These are phyloP conservation scores for Podospora conica DNA, from an alignment of 495 filamentous ascomycete species.

Conservation along the genomic window DNA sequence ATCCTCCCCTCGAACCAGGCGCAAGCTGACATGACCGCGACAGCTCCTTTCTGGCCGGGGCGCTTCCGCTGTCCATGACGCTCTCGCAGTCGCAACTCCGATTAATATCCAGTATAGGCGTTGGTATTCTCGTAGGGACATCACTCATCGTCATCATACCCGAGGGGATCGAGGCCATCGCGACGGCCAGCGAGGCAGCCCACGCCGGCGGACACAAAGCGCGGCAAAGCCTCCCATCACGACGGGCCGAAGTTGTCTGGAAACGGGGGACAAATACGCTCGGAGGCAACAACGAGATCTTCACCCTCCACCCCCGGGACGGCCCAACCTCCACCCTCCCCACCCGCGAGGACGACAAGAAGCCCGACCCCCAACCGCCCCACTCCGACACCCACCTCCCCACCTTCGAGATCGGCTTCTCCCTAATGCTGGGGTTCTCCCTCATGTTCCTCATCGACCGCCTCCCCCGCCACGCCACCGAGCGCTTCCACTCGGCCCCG, in stretches of 20 bases:
- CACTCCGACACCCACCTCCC: conserved; percentile 36
- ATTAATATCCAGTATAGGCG: conserved; percentile 84
- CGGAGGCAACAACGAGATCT: not conserved
- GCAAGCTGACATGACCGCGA: conserved; percentile 20
- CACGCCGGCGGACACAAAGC: conserved; percentile 41
- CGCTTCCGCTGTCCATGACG: conserved; percentile 82
- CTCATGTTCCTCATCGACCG: conserved; percentile 97
- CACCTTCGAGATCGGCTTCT: conserved; percentile 68
- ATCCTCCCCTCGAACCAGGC: conserved; percentile 10
- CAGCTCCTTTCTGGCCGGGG: conserved; percentile 93
- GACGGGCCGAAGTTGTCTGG: conserved; percentile 20
- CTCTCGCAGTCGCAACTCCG: conserved; percentile 85
- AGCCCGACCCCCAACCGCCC: not conserved
- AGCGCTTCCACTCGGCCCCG: conserved; percentile 46
- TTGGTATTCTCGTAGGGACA: conserved; percentile 91
- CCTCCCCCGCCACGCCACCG: conserved; percentile 64
- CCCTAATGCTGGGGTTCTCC: conserved; percentile 82
- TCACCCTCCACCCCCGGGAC: not conserved
- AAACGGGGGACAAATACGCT: conserved; percentile 4
- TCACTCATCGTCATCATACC: conserved; percentile 96
- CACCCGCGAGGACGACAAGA: conserved; percentile 4
- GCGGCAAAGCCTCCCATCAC: conserved; percentile 6
- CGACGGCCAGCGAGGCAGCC: conserved; percentile 48
- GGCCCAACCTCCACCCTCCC: not conserved
- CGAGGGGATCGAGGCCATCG: conserved; percentile 89